Base-by-base conservation (phyloP, 2,329 filamentous ascomycete genomes). In the Amesomyces nigricolor region DNA sequence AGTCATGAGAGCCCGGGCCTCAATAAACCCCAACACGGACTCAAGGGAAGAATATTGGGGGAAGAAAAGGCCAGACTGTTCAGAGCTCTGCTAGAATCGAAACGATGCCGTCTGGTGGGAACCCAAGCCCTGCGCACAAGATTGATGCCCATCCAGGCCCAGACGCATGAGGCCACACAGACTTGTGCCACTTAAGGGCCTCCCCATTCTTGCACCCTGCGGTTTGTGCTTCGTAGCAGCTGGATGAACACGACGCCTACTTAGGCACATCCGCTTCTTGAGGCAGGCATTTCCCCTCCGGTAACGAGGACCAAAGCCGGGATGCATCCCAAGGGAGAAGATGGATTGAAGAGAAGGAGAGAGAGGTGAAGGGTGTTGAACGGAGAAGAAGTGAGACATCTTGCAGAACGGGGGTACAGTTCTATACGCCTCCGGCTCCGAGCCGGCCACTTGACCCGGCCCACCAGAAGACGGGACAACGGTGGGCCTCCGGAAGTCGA, bases 141-240 rank as follows among this genome's bases (percentile, higher is more conserved):
- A 38, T 16, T 22, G 38, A 39, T 16, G 22, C 9, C 44, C 10
- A n/a, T 19, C 32, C 13, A 16, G 19, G 13, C 19, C 22, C 38
- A 14, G 22, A n/a, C 9, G 30, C 30, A 37, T 9, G 44, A 26
- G 43, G 35, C 17, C 47, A 50, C 43, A 26, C 56, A 62, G 54
- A 55, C 56, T 57, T 58, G 61, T 63, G 57, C 43, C 49, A 62
- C 60, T 59, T n/a, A 19, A 52, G 29, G 37, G 22, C 17, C 29
- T 13, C 10, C 42, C 37, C 39, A 22, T 19, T 19, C 17, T 38
- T 42, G n/a, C 51, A 44, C 32, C 57, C 51, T 49, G 44, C 47
- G n/a, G 48, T 51, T 58, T 62, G 61, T 62, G 55, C 54, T 52
- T 52, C 55, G 60, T 62, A 53, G 50, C 61, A 58, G 51, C 46